Evolutionary conservation across 139 green algal species (phyloP).

Genomic region (Chlamydomonas sphaeroides): DNA sequence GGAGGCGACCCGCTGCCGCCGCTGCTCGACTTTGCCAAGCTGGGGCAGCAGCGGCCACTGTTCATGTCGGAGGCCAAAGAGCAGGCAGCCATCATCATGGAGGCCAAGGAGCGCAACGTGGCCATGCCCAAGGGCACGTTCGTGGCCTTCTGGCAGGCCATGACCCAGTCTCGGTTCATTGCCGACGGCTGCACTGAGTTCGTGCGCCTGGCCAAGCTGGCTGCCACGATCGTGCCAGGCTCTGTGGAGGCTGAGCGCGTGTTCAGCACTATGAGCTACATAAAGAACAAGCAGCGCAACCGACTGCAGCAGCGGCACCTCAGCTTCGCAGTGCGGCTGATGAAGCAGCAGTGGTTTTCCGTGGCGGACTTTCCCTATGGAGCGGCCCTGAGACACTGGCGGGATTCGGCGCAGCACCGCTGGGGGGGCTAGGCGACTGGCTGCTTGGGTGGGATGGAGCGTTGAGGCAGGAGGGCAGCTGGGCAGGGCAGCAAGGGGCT

Average conservation of each 20-base stretch:
- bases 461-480: too few relatives aligned
- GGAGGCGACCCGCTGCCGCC: background rate
- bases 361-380: background rate
- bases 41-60: background rate
- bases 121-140: too few relatives aligned
- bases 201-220: background rate
- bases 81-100: background rate
- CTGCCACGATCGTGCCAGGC: background rate
- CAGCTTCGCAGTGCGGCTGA: background rate
- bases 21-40: background rate
- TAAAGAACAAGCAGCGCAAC: constrained; percentile 21
- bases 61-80: background rate
- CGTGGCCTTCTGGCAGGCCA: too few relatives aligned
- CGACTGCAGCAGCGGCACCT: constrained; percentile 3
- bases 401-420: background rate
- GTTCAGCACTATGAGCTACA: constrained; percentile 12
- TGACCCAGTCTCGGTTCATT: too few relatives aligned
- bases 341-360: background rate
- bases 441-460: too few relatives aligned
- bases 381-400: background rate
- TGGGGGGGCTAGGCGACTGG: too few relatives aligned
- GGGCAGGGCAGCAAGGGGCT: too few relatives aligned
- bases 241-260: background rate
- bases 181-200: background rate
- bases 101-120: background rate